Evolutionary conservation across 495 filamentous ascomycete species (phyloP).

Genomic region (Neurospora pannonica): DNA sequence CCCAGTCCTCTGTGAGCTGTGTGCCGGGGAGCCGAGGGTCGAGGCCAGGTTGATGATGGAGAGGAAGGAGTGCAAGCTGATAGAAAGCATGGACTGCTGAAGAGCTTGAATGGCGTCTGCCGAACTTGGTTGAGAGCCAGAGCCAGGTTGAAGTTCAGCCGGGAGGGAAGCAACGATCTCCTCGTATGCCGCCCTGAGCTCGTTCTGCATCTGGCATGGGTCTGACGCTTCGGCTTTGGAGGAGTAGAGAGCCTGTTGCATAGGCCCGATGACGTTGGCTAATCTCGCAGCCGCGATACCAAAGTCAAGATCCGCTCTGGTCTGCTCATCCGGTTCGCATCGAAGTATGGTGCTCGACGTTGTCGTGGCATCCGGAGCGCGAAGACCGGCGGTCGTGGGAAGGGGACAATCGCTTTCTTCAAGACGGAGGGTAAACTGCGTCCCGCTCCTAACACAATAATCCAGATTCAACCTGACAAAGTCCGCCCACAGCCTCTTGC

Average conservation of each 20-base stretch:
- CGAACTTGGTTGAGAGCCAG: neutral
- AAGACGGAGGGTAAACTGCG: slow-evolving; percentile 5
- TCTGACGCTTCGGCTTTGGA: neutral
- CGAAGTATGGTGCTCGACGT: neutral
- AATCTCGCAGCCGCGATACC: slow-evolving; percentile 6
- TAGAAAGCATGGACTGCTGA: slow-evolving; percentile 9
- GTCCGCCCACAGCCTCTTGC: slow-evolving; percentile 12
- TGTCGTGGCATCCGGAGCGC: neutral
- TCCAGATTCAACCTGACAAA: slow-evolving; percentile 11
- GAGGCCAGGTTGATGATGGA: slow-evolving; percentile 2
- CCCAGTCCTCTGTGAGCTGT: too few relatives aligned
- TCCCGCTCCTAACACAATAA: slow-evolving; percentile 15
- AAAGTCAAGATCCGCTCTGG: slow-evolving; percentile 4
- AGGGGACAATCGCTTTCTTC: slow-evolving; percentile 15
- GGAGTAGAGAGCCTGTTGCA: slow-evolving; percentile 6
- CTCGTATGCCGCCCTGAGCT: slow-evolving; percentile 1
- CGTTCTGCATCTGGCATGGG: neutral
- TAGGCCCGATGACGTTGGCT: slow-evolving; percentile 7
- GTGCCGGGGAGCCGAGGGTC: too few relatives aligned
- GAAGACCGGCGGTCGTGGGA: slow-evolving; percentile 1
- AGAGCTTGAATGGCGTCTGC: slow-evolving; percentile 6
- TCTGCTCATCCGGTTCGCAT: neutral
- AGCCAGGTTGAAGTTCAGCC: neutral
- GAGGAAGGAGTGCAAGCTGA: slow-evolving; percentile 8
- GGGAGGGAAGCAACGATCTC: slow-evolving; percentile 2